Base-by-base conservation (phyloP, 345 rosid species). In the Carallia pectinifolia region DNA sequence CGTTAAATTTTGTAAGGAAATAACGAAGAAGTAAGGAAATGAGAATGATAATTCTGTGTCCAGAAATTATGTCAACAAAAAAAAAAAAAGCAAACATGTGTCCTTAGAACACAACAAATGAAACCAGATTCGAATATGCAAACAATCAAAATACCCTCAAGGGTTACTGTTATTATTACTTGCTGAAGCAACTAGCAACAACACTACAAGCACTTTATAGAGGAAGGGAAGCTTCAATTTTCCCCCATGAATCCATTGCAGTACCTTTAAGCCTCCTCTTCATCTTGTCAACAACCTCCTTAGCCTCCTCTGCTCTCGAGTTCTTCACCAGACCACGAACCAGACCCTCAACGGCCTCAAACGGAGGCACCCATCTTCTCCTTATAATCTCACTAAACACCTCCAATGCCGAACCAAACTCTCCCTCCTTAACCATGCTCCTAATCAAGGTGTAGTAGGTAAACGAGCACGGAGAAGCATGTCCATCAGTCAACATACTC, bases 361-460 rank as follows among this genome's bases (percentile, higher is more conserved):
- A 80, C 17, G 78, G 81, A 18, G 83, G 81, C 60, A 80, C 67
- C 83, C 83, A 80, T 58, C 68, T 76, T 33, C 76, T 73, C 78
- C 30, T 76, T 33, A 76, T 55, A 30, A 73, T 76, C 67, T 73
- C 78, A 77, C 10, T 66, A 10, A 70, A 73, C 56, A 70, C 66
- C 71, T 70, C 81, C 67, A 80, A 60, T 7, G 78, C 83, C 2
- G 67, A 70, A 63, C 71, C 73, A 27, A 80, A 66, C 68, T 80
- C 81, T 3, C 76, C 78, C 53, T 76, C 80, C 39, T 64, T 80
- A 69, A 80, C 78, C 83, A 73, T 76, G 62, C 60, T 64, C 72
- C 68, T 37, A 47, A 80, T 44, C 76, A 80, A 62, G 0, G 71
- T 63, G 31, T 55, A 76, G 48, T 76, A 80, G 33, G 81, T 31